Evolutionary conservation across 2,329 filamentous ascomycete genomes (phyloP).

Genomic region (Magnaporthales sp.): DNA sequence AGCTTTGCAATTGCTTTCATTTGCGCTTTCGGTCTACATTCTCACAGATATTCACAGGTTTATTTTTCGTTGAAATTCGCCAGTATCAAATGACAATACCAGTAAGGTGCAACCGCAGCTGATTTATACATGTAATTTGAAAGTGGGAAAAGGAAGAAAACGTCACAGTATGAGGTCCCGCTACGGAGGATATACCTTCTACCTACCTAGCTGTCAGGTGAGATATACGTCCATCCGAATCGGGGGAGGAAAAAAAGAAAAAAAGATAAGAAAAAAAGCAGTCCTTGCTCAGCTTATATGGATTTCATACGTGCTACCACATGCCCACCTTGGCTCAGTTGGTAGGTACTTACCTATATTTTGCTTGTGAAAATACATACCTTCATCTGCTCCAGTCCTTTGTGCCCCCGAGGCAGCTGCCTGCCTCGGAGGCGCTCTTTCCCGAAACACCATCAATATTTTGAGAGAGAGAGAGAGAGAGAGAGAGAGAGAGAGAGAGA

Average conservation of each 20-base stretch:
- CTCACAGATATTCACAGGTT: neutral
- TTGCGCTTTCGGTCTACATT: neutral
- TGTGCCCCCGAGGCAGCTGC: no score
- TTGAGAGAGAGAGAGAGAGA: no score
- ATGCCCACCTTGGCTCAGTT: no score
- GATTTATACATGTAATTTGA: neutral
- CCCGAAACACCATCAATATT: neutral
- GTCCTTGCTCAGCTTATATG: neutral
- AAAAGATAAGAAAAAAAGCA: neutral
- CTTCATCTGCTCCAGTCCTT: no score
- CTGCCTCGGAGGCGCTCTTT: neutral
- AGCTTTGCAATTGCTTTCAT: neutral
- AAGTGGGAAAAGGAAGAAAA: neutral
- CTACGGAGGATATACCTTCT: neutral
- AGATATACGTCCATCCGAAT: neutral
- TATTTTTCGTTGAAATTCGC: neutral
- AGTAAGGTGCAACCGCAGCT: neutral
- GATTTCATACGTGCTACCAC: neutral
- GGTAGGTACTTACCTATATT: neutral
- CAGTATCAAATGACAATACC: neutral
- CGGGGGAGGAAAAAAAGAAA: neutral
- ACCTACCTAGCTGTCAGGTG: no score
- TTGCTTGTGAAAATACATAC: neutral
- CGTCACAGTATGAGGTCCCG: neutral
- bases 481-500: no score